Conservation (phyloP, 2,329 filamentous ascomycete genomes). For the Ceratocystiopsis brevicomis region DNA sequence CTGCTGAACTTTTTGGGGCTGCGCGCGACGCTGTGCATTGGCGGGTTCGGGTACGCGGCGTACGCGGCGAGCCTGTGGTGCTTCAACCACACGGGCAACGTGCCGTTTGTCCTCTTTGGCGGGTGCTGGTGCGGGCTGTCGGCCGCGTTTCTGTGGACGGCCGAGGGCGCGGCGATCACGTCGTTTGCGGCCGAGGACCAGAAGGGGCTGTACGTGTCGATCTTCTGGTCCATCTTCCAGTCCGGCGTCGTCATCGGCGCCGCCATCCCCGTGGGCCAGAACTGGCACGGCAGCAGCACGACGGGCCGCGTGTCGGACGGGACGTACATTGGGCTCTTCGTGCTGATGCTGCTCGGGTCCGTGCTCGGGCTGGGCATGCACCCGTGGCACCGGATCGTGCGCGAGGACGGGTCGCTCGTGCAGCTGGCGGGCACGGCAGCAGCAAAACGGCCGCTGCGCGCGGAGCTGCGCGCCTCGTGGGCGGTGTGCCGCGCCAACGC, state of each 20-base stretch:
- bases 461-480: not conserved
- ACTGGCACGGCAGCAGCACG: not conserved
- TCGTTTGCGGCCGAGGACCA: conserved; percentile 9
- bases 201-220: conserved; percentile 10
- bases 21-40: not conserved
- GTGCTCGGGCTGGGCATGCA: conserved; percentile 7
- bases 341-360: conserved; percentile 10
- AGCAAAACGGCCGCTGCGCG: no score
- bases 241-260: conserved; percentile 10
- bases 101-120: conserved; percentile 51
- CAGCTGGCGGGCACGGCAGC: not conserved
- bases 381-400: conserved; percentile 2
- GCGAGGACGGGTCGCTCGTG: not conserved
- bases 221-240: conserved; percentile 12
- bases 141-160: conserved; percentile 9
- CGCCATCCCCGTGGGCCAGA: conserved; percentile 11
- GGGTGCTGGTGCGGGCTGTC: conserved; percentile 19
- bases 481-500: not conserved
- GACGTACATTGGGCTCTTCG: conserved; percentile 12
- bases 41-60: conserved; percentile 39
- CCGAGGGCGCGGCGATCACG: conserved; percentile 9
- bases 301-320: conserved; percentile 8
- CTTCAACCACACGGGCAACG: conserved; percentile 44
- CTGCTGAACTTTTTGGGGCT: conserved; percentile 38
- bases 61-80: conserved; percentile 49